Percentiles rank a stretch among this genome's conserved stretches.
phyloP scores from a whole-genome alignment of 306 rosid species.

The Inga laurina region DNA sequence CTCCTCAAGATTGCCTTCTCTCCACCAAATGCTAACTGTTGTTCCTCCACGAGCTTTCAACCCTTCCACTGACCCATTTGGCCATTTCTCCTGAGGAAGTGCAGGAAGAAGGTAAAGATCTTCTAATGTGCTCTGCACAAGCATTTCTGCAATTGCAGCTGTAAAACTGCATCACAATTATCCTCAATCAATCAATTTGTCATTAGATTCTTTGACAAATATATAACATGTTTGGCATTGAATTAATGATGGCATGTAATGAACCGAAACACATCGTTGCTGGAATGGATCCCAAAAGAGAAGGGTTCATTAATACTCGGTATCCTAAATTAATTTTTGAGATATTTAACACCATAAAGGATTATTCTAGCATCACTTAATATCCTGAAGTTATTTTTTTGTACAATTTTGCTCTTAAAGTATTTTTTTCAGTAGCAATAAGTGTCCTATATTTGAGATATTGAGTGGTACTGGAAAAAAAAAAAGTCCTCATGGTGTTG shows the following conservation, averaged over 20 bases:
- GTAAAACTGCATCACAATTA: constrained; percentile 41
- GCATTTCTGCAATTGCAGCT: constrained; percentile 67
- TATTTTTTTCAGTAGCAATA: no score
- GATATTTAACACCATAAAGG: no score
- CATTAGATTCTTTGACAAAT: not conserved
- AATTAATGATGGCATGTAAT: not conserved
- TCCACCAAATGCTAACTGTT: constrained; percentile 59
- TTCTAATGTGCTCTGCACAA: constrained; percentile 54
- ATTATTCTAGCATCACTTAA: no score
- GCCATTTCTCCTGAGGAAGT: constrained; percentile 58
- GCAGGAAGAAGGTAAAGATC: constrained; percentile 64
- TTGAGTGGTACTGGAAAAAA: no score
- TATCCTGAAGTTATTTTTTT: no score
- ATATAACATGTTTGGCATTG: not conserved
- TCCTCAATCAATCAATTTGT: not conserved
- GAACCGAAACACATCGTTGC: not conserved
- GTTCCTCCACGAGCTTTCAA: constrained; percentile 60
- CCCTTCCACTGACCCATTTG: constrained; percentile 57
- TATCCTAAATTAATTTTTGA: no score
- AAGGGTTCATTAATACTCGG: not conserved
- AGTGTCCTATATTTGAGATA: no score
- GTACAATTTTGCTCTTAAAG: no score
- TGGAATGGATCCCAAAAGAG: not conserved
- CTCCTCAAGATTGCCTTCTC: constrained; percentile 55
- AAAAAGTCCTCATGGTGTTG: no score